Percentiles rank a stretch among this genome's conserved stretches.
These are phyloP conservation scores for Escovopsis sp. DNA, from an alignment of 2,329 filamentous ascomycete species.

Conservation along the genomic window DNA sequence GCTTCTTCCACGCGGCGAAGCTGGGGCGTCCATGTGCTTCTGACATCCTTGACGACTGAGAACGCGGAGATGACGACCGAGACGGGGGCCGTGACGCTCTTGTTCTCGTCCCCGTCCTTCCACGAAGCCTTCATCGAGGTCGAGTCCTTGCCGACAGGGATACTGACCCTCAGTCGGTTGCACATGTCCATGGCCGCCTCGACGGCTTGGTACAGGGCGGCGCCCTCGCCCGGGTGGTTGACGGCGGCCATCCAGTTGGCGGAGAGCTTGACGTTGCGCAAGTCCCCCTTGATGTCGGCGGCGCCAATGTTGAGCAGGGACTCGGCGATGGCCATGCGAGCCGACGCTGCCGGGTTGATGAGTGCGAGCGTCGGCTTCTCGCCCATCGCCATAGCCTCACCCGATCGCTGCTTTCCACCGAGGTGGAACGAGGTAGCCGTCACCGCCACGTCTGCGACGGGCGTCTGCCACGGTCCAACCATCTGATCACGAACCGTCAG, in stretches of 20 bases:
- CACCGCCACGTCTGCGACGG: constrained; percentile 86
- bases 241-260: constrained; percentile 99
- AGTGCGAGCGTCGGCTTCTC: constrained; percentile 81
- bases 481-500: constrained; percentile 84
- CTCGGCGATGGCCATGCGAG: constrained; percentile 91
- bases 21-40: constrained; percentile 87
- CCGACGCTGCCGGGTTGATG: constrained; percentile 78
- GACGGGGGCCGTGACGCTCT: constrained; percentile 83
- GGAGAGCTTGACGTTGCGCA: constrained; percentile 71
- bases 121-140: constrained; percentile 98
- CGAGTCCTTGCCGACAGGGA: constrained; percentile 94
- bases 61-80: constrained; percentile 88
- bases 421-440: constrained; percentile 66
- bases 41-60: constrained; percentile 64
- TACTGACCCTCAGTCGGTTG: constrained; percentile 75
- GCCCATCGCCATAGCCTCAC: constrained; percentile 97
- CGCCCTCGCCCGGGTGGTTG: constrained; percentile 81
- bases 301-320: constrained; percentile 87
- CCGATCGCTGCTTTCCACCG: constrained; percentile 52
- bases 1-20: constrained; percentile 72
- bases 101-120: constrained; percentile 55
- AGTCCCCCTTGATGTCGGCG: constrained; percentile 50
- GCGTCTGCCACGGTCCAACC: constrained; percentile 91
- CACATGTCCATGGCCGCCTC: constrained; percentile 86
- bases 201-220: constrained; percentile 84